Base-by-base conservation (phyloP, 768 basidiomycete species). In the Heimioporus sp. region DNA sequence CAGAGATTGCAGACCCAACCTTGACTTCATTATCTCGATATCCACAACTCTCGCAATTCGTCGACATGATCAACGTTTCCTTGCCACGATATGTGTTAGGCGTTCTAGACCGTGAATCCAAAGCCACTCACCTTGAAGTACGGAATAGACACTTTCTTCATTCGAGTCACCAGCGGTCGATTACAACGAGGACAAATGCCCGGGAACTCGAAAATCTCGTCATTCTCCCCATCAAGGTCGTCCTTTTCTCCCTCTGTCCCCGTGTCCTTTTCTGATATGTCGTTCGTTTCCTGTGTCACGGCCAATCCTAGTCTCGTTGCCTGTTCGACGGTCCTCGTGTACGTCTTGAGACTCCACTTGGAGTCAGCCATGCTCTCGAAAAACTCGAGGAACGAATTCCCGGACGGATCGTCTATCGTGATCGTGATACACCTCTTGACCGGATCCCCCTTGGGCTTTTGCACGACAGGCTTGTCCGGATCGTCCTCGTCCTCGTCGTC, bases 21-120 rank as follows among this genome's bases (percentile, higher is more conserved):
- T 99, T 99, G 63, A 99, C 89, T 72, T 99, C 97, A 63, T 95
- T 98, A 71, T 99, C 97, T 51, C 92, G 80, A 70, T 98, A 99
- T 1, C 97, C 97, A 69, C 97, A 99, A 46, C 74, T 71, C 52
- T 94, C 92, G 67, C 97, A 98, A 67, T 97, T 98, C 7, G 95
- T 95, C 20, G 96, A 96, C 94, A 98, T 98, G 72, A 98, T 96
- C 48, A 98, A 73, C 50, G 93, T 87, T 60, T 99, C 94, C 95
- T 97, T 48, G 41, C 13, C 31, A 39, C 9, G 16, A 19, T 38
- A 20, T 28, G 56, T 8, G 32, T 51, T 8, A 9, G 21, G 17
- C 38, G 10, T 31, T 15, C 4, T 19, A 16, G 21, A 31, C 37
- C 4, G 34, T 30, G 7, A 43, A 32, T 4, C 9, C 15, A 39